Conservation (phyloP, 2,329 filamentous ascomycete species). For the Clonostachys sp. region DNA sequence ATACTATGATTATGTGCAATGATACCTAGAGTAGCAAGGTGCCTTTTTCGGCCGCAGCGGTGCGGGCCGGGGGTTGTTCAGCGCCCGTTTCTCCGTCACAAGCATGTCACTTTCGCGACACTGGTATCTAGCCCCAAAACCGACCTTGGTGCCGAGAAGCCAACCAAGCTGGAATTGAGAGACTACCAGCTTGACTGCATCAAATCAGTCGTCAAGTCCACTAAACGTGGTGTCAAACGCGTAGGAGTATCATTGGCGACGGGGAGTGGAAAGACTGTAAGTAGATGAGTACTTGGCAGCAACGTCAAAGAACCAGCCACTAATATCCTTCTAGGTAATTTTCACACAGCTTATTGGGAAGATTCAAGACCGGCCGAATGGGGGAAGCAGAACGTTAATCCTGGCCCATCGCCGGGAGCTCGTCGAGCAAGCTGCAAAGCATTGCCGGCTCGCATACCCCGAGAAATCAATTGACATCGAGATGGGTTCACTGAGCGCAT, state of each 20-base stretch:
- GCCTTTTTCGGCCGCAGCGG: slow-evolving; percentile 11
- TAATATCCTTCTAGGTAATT: slow-evolving; percentile 60
- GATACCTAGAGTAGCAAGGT: slow-evolving; percentile 21
- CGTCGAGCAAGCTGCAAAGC: slow-evolving; percentile 86
- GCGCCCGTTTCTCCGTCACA: neutral
- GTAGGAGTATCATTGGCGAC: slow-evolving; percentile 84
- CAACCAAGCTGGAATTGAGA: slow-evolving; percentile 53
- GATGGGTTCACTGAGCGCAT: slow-evolving; percentile 76
- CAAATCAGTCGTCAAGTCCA: slow-evolving; percentile 66
- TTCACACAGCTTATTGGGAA: slow-evolving; percentile 93
- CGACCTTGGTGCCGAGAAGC: neutral
- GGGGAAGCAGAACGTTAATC: slow-evolving; percentile 74
- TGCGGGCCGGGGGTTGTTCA: neutral
- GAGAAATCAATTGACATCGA: slow-evolving; percentile 81
- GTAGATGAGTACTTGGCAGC: slow-evolving; percentile 9
- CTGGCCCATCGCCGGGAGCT: slow-evolving; percentile 89
- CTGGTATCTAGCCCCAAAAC: slow-evolving; percentile 1
- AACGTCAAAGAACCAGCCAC: neutral
- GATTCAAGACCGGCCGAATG: slow-evolving; percentile 47
- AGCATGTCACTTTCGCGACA: neutral
- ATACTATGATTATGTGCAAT: slow-evolving; percentile 24
- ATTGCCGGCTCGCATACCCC: slow-evolving; percentile 80
- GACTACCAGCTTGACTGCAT: slow-evolving; percentile 93
- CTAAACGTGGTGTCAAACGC: slow-evolving; percentile 69
- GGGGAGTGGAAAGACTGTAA: slow-evolving; percentile 81